Evolutionary conservation across 2,329 filamentous ascomycete species (phyloP).

Genomic region (Aureobasidium subglaciale): DNA sequence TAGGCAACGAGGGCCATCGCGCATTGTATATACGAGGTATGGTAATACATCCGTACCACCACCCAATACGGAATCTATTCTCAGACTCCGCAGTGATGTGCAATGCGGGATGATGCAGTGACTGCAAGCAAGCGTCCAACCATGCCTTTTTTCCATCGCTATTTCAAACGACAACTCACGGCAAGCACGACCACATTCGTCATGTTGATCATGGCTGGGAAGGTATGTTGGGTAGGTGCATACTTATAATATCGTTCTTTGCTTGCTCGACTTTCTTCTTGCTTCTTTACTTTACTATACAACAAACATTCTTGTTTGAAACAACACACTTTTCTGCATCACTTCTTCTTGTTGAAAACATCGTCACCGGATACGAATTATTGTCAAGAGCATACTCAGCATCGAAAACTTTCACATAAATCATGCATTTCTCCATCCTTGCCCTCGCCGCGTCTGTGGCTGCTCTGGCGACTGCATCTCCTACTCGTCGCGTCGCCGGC

Average conservation of each 20-base stretch:
- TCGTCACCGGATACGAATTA: too few species aligned
- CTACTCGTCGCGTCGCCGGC: neutral
- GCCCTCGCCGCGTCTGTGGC: slow-evolving; percentile 8
- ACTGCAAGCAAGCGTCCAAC: too few species aligned
- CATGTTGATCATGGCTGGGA: neutral
- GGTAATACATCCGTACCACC: neutral
- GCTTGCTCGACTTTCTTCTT: neutral
- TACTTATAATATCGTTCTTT: neutral
- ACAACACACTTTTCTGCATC: too few species aligned
- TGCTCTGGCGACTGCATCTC: slow-evolving; percentile 16
- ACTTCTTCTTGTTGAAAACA: too few species aligned
- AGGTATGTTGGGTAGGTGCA: slow-evolving; percentile 1
- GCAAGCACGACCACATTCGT: slow-evolving; percentile 2
- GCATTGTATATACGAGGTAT: neutral
- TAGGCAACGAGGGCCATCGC: neutral
- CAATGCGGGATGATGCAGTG: slow-evolving; percentile 12
- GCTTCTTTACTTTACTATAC: too few species aligned
- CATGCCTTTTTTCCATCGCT: neutral
- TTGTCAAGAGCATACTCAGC: neutral
- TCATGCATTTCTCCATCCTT: slow-evolving; percentile 11
- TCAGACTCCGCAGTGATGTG: neutral
- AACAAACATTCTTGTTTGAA: too few species aligned
- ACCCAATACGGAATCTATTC: slow-evolving; percentile 1
- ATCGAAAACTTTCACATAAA: neutral
- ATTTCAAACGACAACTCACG: too few species aligned